These are phyloP conservation scores for Mucor racemosus DNA, from an alignment of 371 early-diverging fungal genomes.

Conservation along the genomic window DNA sequence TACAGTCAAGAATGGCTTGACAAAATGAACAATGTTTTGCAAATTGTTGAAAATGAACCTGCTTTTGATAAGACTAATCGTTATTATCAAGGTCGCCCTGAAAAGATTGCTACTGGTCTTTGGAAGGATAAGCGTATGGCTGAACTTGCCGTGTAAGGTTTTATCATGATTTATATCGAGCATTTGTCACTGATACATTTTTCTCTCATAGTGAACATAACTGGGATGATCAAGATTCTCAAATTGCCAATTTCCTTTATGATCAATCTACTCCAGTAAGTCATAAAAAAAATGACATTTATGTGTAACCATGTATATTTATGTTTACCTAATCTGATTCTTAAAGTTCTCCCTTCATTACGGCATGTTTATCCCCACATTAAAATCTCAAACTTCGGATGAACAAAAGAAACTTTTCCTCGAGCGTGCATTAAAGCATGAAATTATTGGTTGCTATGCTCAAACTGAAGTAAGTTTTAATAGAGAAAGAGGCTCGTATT, in stretches of 20 bases:
- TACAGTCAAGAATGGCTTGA: constrained; percentile 59
- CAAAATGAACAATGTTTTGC: constrained; percentile 53
- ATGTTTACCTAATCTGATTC: constrained; percentile 6
- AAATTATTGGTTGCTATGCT: constrained; percentile 87
- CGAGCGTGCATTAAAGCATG: constrained; percentile 70
- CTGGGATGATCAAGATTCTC: constrained; percentile 48
- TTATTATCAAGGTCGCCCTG: constrained; percentile 59
- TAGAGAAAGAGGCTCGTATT: neutral
- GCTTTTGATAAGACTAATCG: constrained; percentile 63
- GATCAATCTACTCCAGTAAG: constrained; percentile 56
- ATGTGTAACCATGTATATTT: constrained; percentile 1
- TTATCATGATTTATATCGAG: neutral
- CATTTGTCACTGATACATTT: neutral
- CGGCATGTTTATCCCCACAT: constrained; percentile 80
- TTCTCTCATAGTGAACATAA: constrained; percentile 42
- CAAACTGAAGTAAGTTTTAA: constrained; percentile 67
- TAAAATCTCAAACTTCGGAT: constrained; percentile 73
- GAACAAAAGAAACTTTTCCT: constrained; percentile 83
- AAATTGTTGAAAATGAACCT: constrained; percentile 62
- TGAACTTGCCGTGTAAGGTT: constrained; percentile 49
- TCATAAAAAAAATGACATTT: constrained; percentile 5
- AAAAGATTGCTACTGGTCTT: constrained; percentile 52
- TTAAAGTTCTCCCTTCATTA: constrained; percentile 55
- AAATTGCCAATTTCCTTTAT: constrained; percentile 49
- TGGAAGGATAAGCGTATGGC: constrained; percentile 60